Evolutionary conservation across 805 yeast genomes (phyloP), one percentile per base, ranked within the genome.

Genomic region (Saccharomycopsis sp.): DNA sequence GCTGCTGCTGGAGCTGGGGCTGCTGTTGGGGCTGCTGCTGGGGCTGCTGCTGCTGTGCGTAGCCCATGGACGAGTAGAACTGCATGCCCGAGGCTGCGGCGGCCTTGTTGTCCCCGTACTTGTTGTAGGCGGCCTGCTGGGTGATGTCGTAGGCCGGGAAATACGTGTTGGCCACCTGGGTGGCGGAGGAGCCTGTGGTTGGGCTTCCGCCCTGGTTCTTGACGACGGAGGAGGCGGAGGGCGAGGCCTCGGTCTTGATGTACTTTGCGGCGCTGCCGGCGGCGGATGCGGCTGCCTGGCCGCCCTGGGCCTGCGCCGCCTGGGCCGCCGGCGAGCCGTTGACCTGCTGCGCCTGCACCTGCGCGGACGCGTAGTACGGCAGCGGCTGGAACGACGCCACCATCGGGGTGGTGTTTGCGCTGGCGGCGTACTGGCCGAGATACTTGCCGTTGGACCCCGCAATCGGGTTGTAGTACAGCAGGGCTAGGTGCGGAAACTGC

Each of bases 401-500:
- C 16, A 44, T 12, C 8, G 48, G 48, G 7, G 48, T 44, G 16
- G 48, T 12, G 7, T 4, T 44, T 1, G 56, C 50, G 50, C 50
- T 52, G 15, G 34, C 52, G 20, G 24, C 40, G 44, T 56, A 51
- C 34, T 44, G 52, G 8, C 46, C 23, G 16, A 24, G 24, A 24
- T 37, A 46, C 18, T 48, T 57, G 3, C 34, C 24, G 34, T 20
- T 21, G 5, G 37, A 5, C 9, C 9, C 37, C 37, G 47, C 40
- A n/a, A 56, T 44, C 15, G 59, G 54, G 24, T 52, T 52, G 34
- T 52, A 57, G 44, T 47, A 57, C 14, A 29, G 50, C 50, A 46
- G 58, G 15, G 21, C 24, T 9, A 52, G 24, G 21, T 47, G 59
- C n/a, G 52, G 59, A 23, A 52, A 53, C 34, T 57, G 59, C 24